Base-by-base conservation (phyloP, 169 alveolate genomes). In the Eimeria acervulina region DNA sequence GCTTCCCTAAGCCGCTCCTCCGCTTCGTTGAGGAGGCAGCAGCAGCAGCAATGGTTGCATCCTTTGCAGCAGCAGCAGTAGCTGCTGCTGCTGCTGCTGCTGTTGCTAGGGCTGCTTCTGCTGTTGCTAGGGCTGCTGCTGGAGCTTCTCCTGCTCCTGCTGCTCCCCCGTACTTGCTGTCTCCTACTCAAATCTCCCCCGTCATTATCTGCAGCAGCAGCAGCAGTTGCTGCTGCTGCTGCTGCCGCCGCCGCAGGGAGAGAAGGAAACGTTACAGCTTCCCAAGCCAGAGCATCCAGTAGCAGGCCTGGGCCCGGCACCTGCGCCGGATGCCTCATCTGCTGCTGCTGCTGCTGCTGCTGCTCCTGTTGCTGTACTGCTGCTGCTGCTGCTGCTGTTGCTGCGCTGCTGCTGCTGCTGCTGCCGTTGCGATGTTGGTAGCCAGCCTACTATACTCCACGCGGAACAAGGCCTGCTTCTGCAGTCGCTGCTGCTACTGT, bases 261-360 rank as follows among this genome's bases (percentile, higher is more conserved):
- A 23, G 76, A 66, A 26, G 76, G 76, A 17, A 66, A 66, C 7
- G 76, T 66, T 5, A 66, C 28, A 17, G 40, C 76, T 28, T 66
- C 76, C 76, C 76, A 66, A 28, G 76, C 76, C 21, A 66, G 21
- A 5, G 76, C 76, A 66, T 66, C 76, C 15, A 28, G 15, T 23
- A 66, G 76, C 12, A 66, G 28, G 5, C 40, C 21, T 23, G 21
- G 40, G 76, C 36, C 76, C 7, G 36, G 4, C 21, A 28, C 7
- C 76, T 66, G 28, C 76, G 40, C 76, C 15, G 40, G 5, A 47
- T 47, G 55, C 55, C 55, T 47, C 55, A 47, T 47, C 55, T 47
- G 55, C 55, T 47, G 55, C 55, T 47, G 76, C 76, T 66, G 76
- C 76, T 26, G 28, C 76, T 66, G 76, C 76, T 66, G 76, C 76